Conservation (phyloP, 495 filamentous ascomycete species). For the Trichoderma gamsii region DNA sequence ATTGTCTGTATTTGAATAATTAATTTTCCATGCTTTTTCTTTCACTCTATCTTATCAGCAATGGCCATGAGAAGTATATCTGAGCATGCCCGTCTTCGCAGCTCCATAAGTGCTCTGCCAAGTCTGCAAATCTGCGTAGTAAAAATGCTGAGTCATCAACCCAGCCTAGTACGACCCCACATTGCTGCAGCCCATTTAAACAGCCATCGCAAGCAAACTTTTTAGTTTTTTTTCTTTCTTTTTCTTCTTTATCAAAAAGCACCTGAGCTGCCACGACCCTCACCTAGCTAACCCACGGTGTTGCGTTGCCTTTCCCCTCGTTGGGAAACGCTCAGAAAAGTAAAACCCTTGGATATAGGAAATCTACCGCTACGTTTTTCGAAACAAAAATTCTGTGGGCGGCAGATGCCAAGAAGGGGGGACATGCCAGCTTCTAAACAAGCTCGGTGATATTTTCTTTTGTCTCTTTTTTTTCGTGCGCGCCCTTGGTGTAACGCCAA, state of each 20-base stretch:
- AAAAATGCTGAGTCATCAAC: neutral
- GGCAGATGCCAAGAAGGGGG: conserved; percentile 17
- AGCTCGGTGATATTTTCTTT: neutral
- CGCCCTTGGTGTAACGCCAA: neutral
- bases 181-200: neutral
- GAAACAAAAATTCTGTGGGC: conserved; percentile 10
- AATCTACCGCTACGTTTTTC: conserved; percentile 13
- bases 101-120: neutral
- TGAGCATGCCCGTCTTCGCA: neutral
- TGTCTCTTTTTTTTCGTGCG: neutral
- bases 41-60: too few species aligned
- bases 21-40: too few species aligned
- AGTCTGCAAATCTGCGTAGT: neutral
- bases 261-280: conserved; percentile 18
- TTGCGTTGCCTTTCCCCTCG: conserved; percentile 18
- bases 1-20: too few species aligned
- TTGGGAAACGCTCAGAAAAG: conserved; percentile 18
- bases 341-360: conserved; percentile 19
- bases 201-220: conserved; percentile 14
- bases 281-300: conserved; percentile 16
- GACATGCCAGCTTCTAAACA: conserved; percentile 11
- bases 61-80: neutral
- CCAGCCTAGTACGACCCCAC: neutral
- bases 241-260: conserved; percentile 16
- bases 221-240: conserved; percentile 19